Evolutionary conservation across 2,329 filamentous ascomycete genomes (phyloP).

Genomic region (Fusarium coffeatum): DNA sequence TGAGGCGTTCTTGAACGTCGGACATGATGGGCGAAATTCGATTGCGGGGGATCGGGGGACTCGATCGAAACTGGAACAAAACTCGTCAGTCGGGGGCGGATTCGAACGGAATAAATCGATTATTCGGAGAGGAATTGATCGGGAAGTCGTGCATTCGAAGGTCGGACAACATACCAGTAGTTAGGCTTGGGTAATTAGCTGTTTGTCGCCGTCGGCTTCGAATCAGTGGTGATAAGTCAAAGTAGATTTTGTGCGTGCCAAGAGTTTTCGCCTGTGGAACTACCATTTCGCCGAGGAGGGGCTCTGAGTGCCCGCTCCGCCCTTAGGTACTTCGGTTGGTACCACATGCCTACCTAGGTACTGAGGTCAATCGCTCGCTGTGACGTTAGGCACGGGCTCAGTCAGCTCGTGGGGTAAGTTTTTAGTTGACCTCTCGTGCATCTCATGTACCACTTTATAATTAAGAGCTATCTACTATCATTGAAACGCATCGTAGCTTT

Average conservation of each 20-base stretch:
- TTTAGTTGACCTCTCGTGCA: background rate
- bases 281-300: constrained; percentile 53
- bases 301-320: constrained; percentile 29
- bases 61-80: constrained; percentile 46
- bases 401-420: constrained; percentile 38
- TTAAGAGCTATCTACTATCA: background rate
- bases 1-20: constrained; percentile 69
- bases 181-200: constrained; percentile 51
- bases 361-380: constrained; percentile 10
- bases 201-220: constrained; percentile 52
- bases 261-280: constrained; percentile 58
- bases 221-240: constrained; percentile 51
- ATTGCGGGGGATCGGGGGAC: constrained; percentile 48
- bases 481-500: background rate
- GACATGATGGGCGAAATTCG: constrained; percentile 59
- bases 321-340: constrained; percentile 24
- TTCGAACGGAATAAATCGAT: constrained; percentile 41
- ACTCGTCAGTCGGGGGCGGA: constrained; percentile 45
- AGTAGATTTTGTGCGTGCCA: constrained; percentile 60
- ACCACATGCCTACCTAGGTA: background rate
- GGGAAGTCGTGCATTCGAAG: constrained; percentile 32
- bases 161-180: constrained; percentile 50
- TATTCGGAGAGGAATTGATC: constrained; percentile 15
- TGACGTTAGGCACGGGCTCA: constrained; percentile 32
- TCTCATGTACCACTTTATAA: background rate